Conservation (phyloP, 2,329 filamentous ascomycete genomes). For the Rhynchosporium secalis region DNA sequence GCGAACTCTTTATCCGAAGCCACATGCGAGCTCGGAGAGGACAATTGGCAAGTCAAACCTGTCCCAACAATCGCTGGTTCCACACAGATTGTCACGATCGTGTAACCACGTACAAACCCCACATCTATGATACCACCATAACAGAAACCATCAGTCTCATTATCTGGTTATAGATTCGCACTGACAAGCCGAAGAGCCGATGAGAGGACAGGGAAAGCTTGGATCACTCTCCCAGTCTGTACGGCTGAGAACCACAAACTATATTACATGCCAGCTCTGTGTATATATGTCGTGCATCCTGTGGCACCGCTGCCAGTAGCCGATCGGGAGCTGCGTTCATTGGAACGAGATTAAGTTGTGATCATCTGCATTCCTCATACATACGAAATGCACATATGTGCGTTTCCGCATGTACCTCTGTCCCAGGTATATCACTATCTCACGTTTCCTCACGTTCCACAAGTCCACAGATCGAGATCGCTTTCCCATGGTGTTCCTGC, state of each 20-base stretch:
- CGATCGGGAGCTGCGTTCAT: not conserved
- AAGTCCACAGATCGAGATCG: not conserved
- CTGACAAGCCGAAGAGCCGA: not conserved
- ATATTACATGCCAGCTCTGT: not conserved
- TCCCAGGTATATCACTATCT: not conserved
- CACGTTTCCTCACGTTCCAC: not conserved
- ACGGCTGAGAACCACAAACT: not conserved
- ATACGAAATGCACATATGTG: not conserved
- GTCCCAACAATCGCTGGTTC: not conserved
- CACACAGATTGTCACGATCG: not conserved
- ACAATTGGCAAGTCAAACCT: not conserved
- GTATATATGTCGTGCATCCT: not conserved
- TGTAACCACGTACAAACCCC: not conserved
- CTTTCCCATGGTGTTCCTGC: not conserved
- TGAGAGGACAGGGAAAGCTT: not conserved
- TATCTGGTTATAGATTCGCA: not conserved
- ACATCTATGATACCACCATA: not conserved
- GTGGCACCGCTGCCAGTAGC: not conserved
- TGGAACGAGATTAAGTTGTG: slow-evolving; percentile 1
- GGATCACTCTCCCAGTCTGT: not conserved
- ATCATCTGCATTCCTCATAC: not conserved
- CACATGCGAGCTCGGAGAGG: not conserved
- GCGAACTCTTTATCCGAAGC: not conserved
- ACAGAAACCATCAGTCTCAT: not conserved
- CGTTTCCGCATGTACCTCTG: not conserved